Conservation (phyloP, 208 protist genomes). For the Trichomonas gallinae region DNA sequence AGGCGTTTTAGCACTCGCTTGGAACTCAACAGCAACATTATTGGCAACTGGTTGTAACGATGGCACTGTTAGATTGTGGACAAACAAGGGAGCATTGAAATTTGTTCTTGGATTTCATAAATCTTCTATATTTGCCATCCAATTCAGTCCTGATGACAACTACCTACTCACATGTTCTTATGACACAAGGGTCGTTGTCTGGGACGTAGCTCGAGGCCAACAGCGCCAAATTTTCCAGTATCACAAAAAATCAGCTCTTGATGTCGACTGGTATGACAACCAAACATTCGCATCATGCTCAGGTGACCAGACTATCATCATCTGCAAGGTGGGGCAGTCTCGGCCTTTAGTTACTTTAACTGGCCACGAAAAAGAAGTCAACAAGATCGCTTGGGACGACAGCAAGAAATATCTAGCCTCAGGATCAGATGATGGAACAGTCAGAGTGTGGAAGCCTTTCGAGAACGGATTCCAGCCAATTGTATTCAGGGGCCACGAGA, state of each 20-base stretch:
- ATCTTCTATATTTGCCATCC: constrained; percentile 60
- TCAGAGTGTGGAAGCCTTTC: constrained; percentile 43
- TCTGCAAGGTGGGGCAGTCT: constrained; percentile 49
- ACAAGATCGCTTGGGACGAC: constrained; percentile 63
- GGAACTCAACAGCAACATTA: not conserved
- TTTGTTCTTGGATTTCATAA: constrained; percentile 37
- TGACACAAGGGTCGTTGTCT: constrained; percentile 56
- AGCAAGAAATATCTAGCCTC: constrained; percentile 55
- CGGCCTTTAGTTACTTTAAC: constrained; percentile 26
- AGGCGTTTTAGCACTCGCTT: not conserved
- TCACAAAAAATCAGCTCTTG: constrained; percentile 55
- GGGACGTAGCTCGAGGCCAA: constrained; percentile 32
- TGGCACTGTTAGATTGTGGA: constrained; percentile 2
- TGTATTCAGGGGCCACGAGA: not conserved
- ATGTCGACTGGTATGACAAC: constrained; percentile 63
- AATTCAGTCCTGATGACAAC: constrained; percentile 58
- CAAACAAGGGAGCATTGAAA: not conserved
- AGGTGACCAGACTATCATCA: constrained; percentile 56
- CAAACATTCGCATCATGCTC: constrained; percentile 59
- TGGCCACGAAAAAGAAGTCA: constrained; percentile 56
- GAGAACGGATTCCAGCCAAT: not conserved
- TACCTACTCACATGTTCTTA: constrained; percentile 54
- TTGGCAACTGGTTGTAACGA: constrained; percentile 22
- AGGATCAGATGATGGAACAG: constrained; percentile 64
- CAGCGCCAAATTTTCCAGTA: constrained; percentile 50